Base-by-base conservation (phyloP, 2,329 filamentous ascomycete genomes). In the Fusarium nodosum region DNA sequence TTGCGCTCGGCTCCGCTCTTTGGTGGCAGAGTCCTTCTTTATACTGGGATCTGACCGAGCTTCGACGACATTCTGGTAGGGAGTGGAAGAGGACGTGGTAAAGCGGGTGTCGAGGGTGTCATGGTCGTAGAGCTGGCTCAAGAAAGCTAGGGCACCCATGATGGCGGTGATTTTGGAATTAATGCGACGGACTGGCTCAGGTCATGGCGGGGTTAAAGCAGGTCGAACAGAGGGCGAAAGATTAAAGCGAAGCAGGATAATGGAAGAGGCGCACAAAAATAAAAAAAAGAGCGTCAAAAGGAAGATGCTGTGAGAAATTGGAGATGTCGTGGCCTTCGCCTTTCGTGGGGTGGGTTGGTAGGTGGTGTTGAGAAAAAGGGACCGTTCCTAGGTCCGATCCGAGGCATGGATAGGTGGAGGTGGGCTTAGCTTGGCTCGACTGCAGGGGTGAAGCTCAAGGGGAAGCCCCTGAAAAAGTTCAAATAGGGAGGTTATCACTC, bases 51-150 rank as follows among this genome's bases (percentile, higher is more conserved):
- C 82, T 64, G 77, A 68, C 42, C 85, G 82, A 64, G 84, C 79
- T 74, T 89, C 86, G 63, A 87, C 79, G 59, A 86, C 82, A 39
- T 84, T 80, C 75, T 86, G 85, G 78, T 91, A 90, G 36, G 93
- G 88, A 24, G 88, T 88, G 28, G 85, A 87, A 33, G 93, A 88
- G 13, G 93, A 86, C 54, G 86, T 90, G 30, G 90, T 90, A 79
- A 97, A 87, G 69, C 84, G 83, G 60, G 85, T 87, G 78, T 86
- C 84, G 77, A 90, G 82, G 18, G 87, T 90, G 72, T 90, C 86
- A 64, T 89, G 84, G 68, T 87, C 85, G 81, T 92, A 93, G 75
- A 91, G 86, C 66, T 79, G 81, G 68, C 79, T 76, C 48, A 86
- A 72, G 71, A 81, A 83, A 65, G 82, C 81, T 63, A 81, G 56